Conservation (phyloP, 176 grass and related monocot species). For the Aegilops tauschii region DNA sequence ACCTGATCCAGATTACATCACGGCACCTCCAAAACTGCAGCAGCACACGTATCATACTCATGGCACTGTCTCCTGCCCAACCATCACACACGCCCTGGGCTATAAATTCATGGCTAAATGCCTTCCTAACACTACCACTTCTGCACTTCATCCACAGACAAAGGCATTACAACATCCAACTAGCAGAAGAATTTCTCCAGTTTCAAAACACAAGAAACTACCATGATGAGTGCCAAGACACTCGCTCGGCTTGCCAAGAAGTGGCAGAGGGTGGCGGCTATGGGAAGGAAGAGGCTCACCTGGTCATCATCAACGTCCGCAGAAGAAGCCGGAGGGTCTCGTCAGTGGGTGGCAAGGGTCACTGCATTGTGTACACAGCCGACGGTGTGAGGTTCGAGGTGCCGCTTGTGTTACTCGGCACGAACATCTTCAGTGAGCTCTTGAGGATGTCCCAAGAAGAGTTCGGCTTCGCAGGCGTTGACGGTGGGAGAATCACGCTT, state of each 20-base stretch:
- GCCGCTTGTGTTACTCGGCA: conserved; percentile 28
- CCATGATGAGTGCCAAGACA: conserved; percentile 28
- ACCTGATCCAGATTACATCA: not conserved
- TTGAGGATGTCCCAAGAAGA: conserved; percentile 51
- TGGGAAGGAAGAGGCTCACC: not conserved
- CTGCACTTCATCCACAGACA: not conserved
- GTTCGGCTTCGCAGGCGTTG: conserved; percentile 26
- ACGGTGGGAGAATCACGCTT: conserved; percentile 37
- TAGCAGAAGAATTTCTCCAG: not conserved
- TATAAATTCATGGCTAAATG: not conserved
- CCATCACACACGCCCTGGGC: not conserved
- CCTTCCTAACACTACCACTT: not conserved
- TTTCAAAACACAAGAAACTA: not conserved
- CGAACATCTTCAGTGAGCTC: conserved; percentile 29
- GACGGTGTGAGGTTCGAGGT: conserved; percentile 45
- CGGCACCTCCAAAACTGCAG: not conserved
- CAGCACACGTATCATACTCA: not conserved
- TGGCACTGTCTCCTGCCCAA: conserved; percentile 33
- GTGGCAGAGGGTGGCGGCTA: conserved; percentile 35
- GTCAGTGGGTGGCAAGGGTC: conserved; percentile 20
- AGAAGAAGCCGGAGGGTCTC: not conserved
- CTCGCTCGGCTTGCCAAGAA: conserved; percentile 33
- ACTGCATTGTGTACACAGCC: conserved; percentile 39
- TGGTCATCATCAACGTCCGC: not conserved
- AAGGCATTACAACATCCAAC: not conserved